A percentile compares a stretch with the other conserved stretches of the same genome.
Conservation (phyloP, 1,139 yeast genomes). For the Trichomonascaceae sp. region DNA sequence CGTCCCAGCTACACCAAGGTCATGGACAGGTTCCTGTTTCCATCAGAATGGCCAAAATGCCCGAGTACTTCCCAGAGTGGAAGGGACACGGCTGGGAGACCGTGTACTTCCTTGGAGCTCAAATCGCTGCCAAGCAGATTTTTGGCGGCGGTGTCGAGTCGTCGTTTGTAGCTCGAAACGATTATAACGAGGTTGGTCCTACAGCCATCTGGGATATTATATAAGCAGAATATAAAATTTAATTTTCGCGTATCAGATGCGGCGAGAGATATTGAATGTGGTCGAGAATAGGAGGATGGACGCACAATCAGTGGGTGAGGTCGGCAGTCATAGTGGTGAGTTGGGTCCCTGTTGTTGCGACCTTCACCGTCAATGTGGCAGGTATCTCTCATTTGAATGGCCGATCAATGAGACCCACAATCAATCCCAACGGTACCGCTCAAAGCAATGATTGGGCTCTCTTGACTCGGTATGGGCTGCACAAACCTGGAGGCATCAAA, state of each 20-base stretch:
- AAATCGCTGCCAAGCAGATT: slow-evolving; percentile 75
- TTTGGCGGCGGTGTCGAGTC: slow-evolving; percentile 50
- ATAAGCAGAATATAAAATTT: not conserved
- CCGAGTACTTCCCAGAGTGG: slow-evolving; percentile 96
- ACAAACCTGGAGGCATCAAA: slow-evolving; percentile 33
- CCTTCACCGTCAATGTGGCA: slow-evolving; percentile 56
- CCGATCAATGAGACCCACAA: slow-evolving; percentile 77
- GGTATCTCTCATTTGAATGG: slow-evolving; percentile 76
- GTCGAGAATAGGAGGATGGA: too few relatives aligned
- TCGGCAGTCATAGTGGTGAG: slow-evolving; percentile 15
- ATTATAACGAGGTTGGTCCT: slow-evolving; percentile 75
- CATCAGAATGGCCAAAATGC: slow-evolving; percentile 54
- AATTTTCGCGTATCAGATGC: too few relatives aligned
- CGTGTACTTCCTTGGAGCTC: slow-evolving; percentile 70
- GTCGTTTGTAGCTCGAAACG: slow-evolving; percentile 53
- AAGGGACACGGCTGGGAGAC: slow-evolving; percentile 74
- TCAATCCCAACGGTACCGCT: slow-evolving; percentile 52
- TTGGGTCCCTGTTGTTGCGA: slow-evolving; percentile 74
- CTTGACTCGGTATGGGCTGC: slow-evolving; percentile 50
- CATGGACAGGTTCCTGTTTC: slow-evolving; percentile 63
- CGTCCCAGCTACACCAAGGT: slow-evolving; percentile 19
- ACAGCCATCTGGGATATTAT: slow-evolving; percentile 38
- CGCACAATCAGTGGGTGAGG: too few relatives aligned
- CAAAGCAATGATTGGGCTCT: slow-evolving; percentile 51
- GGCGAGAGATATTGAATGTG: too few relatives aligned